phyloP scores from a whole-genome alignment of 352 stramenopile genomes.

The Pythium periplocum region DNA sequence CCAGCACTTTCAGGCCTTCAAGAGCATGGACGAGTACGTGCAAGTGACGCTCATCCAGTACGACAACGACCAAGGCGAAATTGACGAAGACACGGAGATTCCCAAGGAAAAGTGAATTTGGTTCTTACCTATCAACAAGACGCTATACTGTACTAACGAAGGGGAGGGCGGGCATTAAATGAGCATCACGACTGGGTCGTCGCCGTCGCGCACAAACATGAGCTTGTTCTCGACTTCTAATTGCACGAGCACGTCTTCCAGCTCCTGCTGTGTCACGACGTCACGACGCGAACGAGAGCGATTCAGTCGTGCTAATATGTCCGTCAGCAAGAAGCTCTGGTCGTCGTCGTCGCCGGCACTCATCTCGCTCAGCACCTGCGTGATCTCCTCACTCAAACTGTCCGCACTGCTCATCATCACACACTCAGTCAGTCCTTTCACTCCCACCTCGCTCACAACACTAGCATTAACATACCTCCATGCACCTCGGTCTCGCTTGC shows the following conservation, averaged over 20 bases:
- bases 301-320: constrained; percentile 58
- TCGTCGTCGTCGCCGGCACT: constrained; percentile 47
- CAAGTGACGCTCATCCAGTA: constrained; percentile 65
- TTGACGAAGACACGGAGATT: background rate
- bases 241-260: constrained; percentile 65
- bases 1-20: constrained; percentile 61
- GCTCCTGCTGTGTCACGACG: constrained; percentile 37
- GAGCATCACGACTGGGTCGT: constrained; percentile 81
- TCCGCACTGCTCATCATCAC: constrained; percentile 29
- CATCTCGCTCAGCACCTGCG: constrained; percentile 54
- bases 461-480: constrained; percentile 46
- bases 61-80: constrained; percentile 21
- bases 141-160: too few relatives aligned
- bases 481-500: constrained; percentile 58
- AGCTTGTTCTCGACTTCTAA: constrained; percentile 87
- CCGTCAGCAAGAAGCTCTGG: constrained; percentile 52
- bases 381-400: constrained; percentile 61
- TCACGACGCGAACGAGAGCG: constrained; percentile 22
- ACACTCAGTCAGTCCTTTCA: constrained; percentile 5
- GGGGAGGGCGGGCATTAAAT: constrained; percentile 36
- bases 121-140: too few relatives aligned
- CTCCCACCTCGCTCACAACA: too few relatives aligned
- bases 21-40: constrained; percentile 67
- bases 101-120: too few relatives aligned
- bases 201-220: constrained; percentile 85